A percentile compares a stretch with the other conserved stretches of the same genome.
These are phyloP conservation scores for Dujonia santamariae DNA, from an alignment of 1,139 yeast genomes.

Conservation along the genomic window DNA sequence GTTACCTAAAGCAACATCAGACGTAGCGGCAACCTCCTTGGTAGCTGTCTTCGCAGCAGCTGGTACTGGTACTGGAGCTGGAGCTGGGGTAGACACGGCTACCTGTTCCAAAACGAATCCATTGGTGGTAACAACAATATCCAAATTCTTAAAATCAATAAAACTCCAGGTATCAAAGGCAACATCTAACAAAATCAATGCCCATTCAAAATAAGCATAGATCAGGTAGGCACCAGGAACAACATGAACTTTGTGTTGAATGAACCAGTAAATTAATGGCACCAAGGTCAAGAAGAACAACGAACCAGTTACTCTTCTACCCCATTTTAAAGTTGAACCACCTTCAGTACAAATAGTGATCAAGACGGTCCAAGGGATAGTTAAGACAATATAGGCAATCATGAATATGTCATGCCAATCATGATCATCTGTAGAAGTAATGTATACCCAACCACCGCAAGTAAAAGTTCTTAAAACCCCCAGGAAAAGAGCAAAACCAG, in stretches of 20 bases:
- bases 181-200: constrained; percentile 76
- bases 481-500: constrained; percentile 44
- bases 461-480: constrained; percentile 85
- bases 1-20: constrained; percentile 5
- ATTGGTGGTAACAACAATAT: constrained; percentile 31
- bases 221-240: constrained; percentile 92
- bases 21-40: constrained; percentile 4
- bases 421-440: constrained; percentile 95
- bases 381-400: constrained; percentile 83
- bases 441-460: constrained; percentile 98
- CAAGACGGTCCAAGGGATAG: constrained; percentile 85
- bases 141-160: constrained; percentile 60
- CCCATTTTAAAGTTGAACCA: constrained; percentile 43
- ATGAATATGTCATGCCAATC: constrained; percentile 94
- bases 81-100: neutral
- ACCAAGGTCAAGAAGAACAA: constrained; percentile 68
- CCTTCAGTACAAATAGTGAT: constrained; percentile 55
- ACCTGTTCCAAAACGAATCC: constrained; percentile 15
- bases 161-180: constrained; percentile 81
- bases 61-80: constrained; percentile 1
- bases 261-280: constrained; percentile 85
- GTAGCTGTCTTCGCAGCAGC: constrained; percentile 7
- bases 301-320: constrained; percentile 53
- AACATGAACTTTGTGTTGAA: constrained; percentile 87
- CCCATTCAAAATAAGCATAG: constrained; percentile 95